Percentiles rank a stretch among this genome's conserved stretches.
Conservation (phyloP, 768 basidiomycete genomes). For the Dacryopinax primogenitus region DNA sequence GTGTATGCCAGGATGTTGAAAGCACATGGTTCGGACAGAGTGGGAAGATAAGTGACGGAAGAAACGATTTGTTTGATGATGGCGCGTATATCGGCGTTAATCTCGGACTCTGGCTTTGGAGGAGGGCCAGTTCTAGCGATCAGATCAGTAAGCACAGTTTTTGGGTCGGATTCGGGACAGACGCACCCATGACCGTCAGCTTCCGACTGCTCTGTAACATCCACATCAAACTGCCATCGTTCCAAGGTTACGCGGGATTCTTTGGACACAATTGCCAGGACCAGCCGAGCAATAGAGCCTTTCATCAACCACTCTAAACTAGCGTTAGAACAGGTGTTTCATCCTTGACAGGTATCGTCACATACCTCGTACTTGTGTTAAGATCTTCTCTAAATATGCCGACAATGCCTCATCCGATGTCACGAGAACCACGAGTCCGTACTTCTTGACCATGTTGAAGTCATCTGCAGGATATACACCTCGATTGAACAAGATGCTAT, state of each 20-base stretch:
- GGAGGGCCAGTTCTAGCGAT: conserved; percentile 22
- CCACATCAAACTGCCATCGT: conserved; percentile 96
- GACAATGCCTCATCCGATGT: conserved; percentile 88
- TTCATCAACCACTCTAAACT: conserved; percentile 80
- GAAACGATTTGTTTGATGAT: conserved; percentile 98
- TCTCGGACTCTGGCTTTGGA: conserved; percentile 70
- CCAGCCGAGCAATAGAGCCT: conserved; percentile 84
- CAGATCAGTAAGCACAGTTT: neutral
- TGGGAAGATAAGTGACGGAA: conserved; percentile 90
- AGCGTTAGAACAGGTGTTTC: neutral
- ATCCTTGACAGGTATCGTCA: conserved; percentile 10
- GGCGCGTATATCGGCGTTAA: conserved; percentile 92
- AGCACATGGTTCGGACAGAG: conserved; percentile 85
- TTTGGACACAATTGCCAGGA: conserved; percentile 90
- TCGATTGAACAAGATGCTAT: conserved; percentile 87
- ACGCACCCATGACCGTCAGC: conserved; percentile 27
- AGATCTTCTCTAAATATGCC: conserved; percentile 86
- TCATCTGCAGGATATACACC: conserved; percentile 97
- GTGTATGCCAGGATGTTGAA: conserved; percentile 98
- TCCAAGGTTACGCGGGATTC: conserved; percentile 85
- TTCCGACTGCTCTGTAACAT: conserved; percentile 54
- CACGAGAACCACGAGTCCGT: conserved; percentile 87
- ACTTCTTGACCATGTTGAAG: conserved; percentile 99
- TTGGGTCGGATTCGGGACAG: neutral
- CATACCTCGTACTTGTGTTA: conserved; percentile 85